phyloP scores from a whole-genome alignment of 2,329 filamentous ascomycete genomes.

The Aschersonia sp. region DNA sequence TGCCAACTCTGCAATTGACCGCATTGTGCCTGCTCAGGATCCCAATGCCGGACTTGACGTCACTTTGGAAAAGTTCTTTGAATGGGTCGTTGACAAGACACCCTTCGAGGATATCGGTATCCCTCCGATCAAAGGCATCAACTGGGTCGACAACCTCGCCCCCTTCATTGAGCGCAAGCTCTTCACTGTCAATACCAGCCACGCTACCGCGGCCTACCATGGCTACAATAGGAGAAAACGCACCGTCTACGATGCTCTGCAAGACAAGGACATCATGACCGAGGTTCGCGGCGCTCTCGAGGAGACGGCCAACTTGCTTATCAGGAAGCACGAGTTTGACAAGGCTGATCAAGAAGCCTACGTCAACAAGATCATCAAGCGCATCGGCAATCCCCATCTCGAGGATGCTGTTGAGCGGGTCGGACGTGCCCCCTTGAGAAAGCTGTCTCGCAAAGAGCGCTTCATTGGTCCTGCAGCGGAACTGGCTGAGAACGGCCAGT shows the following conservation, averaged over 20 bases:
- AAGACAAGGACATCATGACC: constrained; percentile 63
- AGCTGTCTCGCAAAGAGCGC: constrained; percentile 87
- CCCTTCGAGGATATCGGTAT: constrained; percentile 57
- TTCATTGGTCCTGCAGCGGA: constrained; percentile 87
- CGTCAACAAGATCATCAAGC: constrained; percentile 79
- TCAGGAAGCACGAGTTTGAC: constrained; percentile 71
- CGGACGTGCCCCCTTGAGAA: constrained; percentile 84
- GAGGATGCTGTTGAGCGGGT: constrained; percentile 93
- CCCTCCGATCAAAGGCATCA: constrained; percentile 72
- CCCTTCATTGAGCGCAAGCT: constrained; percentile 99
- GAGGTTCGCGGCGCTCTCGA: constrained; percentile 67
- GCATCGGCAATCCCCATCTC: constrained; percentile 86
- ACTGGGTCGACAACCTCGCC: constrained; percentile 82
- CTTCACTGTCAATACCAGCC: constrained; percentile 97
- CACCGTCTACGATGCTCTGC: constrained; percentile 80
- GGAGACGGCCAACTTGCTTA: constrained; percentile 79
- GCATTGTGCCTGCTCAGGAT: constrained; percentile 89
- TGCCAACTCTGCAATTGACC: constrained; percentile 96
- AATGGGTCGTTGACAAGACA: constrained; percentile 89
- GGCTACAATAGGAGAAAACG: constrained; percentile 76
- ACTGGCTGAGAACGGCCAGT: constrained; percentile 67
- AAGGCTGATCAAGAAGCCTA: constrained; percentile 68
- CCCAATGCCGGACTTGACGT: constrained; percentile 71
- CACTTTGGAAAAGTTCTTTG: constrained; percentile 95
- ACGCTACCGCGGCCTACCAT: constrained; percentile 92